Conservation (phyloP, 805 yeast species). For the Kodamaea restingae region DNA sequence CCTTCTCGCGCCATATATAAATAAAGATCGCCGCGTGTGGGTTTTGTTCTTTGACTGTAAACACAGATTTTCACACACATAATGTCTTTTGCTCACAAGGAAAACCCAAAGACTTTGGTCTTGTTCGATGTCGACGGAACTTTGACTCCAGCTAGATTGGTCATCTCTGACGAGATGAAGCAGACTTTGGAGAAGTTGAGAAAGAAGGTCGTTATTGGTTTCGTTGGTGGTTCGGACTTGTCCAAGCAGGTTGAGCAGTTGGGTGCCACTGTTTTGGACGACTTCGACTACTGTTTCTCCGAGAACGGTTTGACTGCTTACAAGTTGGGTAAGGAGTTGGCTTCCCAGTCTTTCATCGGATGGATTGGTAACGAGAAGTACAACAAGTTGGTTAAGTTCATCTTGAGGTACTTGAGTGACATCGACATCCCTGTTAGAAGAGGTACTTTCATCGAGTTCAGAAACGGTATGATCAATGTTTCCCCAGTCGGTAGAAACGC, state of each 20-base stretch:
- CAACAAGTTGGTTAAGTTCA: slow-evolving; percentile 82
- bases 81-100: slow-evolving; percentile 67
- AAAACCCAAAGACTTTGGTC: slow-evolving; percentile 81
- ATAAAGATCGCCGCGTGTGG: slow-evolving; percentile 3
- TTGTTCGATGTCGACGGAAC: slow-evolving; percentile 99
- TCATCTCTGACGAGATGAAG: slow-evolving; percentile 72
- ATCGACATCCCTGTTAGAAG: slow-evolving; percentile 94
- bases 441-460: slow-evolving; percentile 97
- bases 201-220: slow-evolving; percentile 91
- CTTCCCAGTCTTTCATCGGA: slow-evolving; percentile 87
- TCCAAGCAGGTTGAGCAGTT: slow-evolving; percentile 94
- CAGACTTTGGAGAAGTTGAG: slow-evolving; percentile 68
- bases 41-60: slow-evolving; percentile 6
- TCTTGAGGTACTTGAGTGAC: slow-evolving; percentile 77
- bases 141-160: slow-evolving; percentile 92
- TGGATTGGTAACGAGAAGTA: slow-evolving; percentile 97
- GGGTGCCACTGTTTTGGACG: slow-evolving; percentile 68
- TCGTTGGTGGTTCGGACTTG: slow-evolving; percentile 96
- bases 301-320: slow-evolving; percentile 98
- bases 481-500: slow-evolving; percentile 99
- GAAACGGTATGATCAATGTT: slow-evolving; percentile 98
- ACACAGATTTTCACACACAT: slow-evolving; percentile 7
- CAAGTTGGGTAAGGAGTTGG: slow-evolving; percentile 81
- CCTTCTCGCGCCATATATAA: slow-evolving; percentile 7
- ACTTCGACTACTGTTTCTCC: slow-evolving; percentile 93